Percentiles rank a stretch among this genome's conserved stretches.
These are phyloP conservation scores for Phaeoacremonium minimum DNA, from an alignment of 2,329 filamentous ascomycete genomes.

Conservation along the genomic window DNA sequence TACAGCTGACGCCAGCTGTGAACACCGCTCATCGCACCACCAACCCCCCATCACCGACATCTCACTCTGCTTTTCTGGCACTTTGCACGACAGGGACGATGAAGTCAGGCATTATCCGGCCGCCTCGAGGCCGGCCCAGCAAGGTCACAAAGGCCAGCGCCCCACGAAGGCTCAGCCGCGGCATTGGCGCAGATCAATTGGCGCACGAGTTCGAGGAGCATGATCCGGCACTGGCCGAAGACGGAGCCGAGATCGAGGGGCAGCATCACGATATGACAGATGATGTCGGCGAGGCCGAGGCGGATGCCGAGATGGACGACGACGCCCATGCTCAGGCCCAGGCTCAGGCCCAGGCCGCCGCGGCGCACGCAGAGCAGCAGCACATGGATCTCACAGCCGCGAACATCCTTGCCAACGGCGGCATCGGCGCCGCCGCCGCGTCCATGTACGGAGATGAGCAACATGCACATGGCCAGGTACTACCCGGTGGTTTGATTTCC, in stretches of 20 bases:
- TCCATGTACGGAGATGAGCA: too few species aligned
- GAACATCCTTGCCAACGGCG: conserved; percentile 24
- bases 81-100: too few species aligned
- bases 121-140: conserved; percentile 31
- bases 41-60: not conserved
- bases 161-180: conserved; percentile 4
- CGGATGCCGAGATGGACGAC: conserved; percentile 8
- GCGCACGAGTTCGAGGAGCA: conserved; percentile 5
- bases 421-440: conserved; percentile 10
- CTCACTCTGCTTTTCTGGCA: too few species aligned
- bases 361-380: conserved; percentile 8
- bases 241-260: not conserved
- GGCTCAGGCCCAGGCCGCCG: conserved; percentile 16
- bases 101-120: conserved; percentile 30
- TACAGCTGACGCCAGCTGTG: not conserved
- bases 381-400: conserved; percentile 17
- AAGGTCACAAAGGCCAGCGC: conserved; percentile 37
- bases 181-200: not conserved
- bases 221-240: conserved; percentile 4
- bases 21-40: not conserved
- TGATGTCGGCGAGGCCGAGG: conserved; percentile 4
- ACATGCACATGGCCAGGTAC: too few species aligned
- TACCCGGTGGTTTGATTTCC: too few species aligned
- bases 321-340: conserved; percentile 15
- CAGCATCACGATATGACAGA: conserved; percentile 1